These are phyloP conservation scores for Avena atlantica DNA, from an alignment of 176 grass and related monocot genomes.

Conservation along the genomic window DNA sequence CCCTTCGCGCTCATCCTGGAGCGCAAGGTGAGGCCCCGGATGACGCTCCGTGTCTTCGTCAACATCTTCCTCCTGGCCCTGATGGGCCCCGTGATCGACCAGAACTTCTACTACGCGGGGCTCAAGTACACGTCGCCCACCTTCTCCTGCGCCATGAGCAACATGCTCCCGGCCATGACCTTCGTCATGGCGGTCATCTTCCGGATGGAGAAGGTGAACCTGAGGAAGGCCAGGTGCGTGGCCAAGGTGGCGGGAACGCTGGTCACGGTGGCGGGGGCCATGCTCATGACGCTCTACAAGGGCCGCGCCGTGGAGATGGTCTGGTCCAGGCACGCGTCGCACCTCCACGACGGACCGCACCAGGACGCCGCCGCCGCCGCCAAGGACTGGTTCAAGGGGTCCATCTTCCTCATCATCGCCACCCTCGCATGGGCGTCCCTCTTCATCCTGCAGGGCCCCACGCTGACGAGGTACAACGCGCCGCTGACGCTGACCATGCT, in stretches of 20 bases:
- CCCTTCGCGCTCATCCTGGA: conserved; percentile 94
- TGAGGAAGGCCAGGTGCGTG: conserved; percentile 86
- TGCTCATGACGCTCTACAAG: conserved; percentile 99
- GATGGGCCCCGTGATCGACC: conserved; percentile 91
- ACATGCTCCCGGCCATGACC: conserved; percentile 99
- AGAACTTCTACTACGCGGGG: conserved; percentile 98
- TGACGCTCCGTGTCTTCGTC: conserved; percentile 59
- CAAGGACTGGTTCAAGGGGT: conserved; percentile 94
- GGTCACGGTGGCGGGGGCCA: conserved; percentile 91
- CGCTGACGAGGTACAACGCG: conserved; percentile 86
- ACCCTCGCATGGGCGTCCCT: conserved; percentile 96
- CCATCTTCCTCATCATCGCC: conserved; percentile 93
- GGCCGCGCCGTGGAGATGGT: conserved; percentile 79
- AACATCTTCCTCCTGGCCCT: conserved; percentile 90
- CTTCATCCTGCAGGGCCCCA: conserved; percentile 85
- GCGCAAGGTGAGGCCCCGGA: conserved; percentile 78
- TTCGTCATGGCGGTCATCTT: conserved; percentile 88
- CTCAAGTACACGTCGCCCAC: conserved; percentile 97
- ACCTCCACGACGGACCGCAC: conserved; percentile 49
- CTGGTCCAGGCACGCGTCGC: conserved; percentile 65
- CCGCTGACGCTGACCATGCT: conserved; percentile 80
- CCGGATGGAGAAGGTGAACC: conserved; percentile 94
- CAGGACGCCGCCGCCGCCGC: conserved; percentile 44
- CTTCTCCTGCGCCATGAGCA: conserved; percentile 99
- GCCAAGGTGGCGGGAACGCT: conserved; percentile 92